Percentiles rank a stretch among this genome's conserved stretches.
Conservation (phyloP, 257 asterid genomes). For the Solanum chilense region DNA sequence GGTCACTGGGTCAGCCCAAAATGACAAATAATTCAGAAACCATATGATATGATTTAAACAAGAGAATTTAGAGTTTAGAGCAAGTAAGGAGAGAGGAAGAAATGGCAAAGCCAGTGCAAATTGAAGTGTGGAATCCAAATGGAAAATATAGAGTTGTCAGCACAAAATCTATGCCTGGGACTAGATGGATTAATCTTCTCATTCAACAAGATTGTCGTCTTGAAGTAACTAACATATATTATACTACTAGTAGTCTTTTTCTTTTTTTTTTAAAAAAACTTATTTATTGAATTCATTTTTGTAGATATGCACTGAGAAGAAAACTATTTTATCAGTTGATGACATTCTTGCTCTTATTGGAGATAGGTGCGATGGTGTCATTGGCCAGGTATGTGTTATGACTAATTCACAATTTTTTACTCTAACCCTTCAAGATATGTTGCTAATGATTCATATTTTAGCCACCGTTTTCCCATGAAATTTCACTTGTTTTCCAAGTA, state of each 20-base stretch:
- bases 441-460: neutral
- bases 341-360: conserved; percentile 82
- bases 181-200: conserved; percentile 83
- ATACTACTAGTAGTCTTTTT: neutral
- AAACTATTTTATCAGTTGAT: conserved; percentile 86
- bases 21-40: neutral
- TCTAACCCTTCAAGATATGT: no score
- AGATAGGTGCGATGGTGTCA: conserved; percentile 80
- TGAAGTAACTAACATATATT: conserved; percentile 38
- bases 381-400: conserved; percentile 59
- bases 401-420: no score
- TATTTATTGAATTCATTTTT: neutral
- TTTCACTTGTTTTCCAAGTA: neutral
- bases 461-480: neutral
- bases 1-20: neutral
- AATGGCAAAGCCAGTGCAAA: conserved; percentile 79
- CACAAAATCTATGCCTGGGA: conserved; percentile 95
- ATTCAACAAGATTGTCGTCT: conserved; percentile 86
- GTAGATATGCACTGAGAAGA: conserved; percentile 80
- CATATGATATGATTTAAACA: neutral
- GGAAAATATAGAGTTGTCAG: conserved; percentile 87
- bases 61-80: neutral
- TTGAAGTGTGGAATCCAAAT: conserved; percentile 84
- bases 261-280: neutral
- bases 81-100: neutral